Percentiles rank a stretch among this genome's conserved stretches.
Conservation (phyloP, 2,329 filamentous ascomycete genomes). For the Purpureocillium lavendulum region DNA sequence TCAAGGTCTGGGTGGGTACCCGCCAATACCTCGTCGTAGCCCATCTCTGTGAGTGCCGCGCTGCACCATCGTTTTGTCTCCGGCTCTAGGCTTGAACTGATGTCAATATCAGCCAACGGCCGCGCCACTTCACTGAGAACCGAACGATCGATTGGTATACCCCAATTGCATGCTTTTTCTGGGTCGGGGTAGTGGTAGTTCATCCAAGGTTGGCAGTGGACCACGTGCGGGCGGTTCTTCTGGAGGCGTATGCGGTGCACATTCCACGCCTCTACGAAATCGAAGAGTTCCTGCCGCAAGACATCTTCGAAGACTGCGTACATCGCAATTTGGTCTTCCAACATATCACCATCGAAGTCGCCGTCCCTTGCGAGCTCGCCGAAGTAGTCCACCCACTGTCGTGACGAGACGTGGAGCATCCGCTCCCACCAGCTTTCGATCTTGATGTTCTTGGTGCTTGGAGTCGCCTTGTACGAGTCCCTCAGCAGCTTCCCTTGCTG, state of each 20-base stretch:
- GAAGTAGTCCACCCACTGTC: constrained; percentile 4
- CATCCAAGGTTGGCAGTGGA: constrained; percentile 1
- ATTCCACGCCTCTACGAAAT: constrained; percentile 3
- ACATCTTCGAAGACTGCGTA: constrained; percentile 2
- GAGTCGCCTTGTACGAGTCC: constrained; percentile 1
- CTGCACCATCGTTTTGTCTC: neutral
- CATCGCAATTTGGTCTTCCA: constrained; percentile 2
- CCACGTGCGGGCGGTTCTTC: neutral
- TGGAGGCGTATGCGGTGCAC: too few species aligned
- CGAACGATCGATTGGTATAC: neutral
- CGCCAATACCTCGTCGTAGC: neutral
- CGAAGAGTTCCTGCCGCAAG: constrained; percentile 2
- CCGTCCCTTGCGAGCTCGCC: constrained; percentile 3
- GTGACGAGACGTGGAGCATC: constrained; percentile 1
- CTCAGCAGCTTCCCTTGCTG: neutral
- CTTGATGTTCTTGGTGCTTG: constrained; percentile 2
- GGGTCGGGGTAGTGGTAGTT: constrained; percentile 5
- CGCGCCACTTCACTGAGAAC: too few species aligned
- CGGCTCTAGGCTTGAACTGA: too few species aligned
- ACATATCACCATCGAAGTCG: constrained; percentile 4
- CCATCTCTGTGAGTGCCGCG: neutral
- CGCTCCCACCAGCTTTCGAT: constrained; percentile 3
- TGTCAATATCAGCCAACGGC: too few species aligned
- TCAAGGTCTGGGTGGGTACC: neutral
- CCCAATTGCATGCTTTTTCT: constrained; percentile 2